These are phyloP conservation scores for Dalbergia cultrata DNA, from an alignment of 306 rosid species.

Conservation along the genomic window DNA sequence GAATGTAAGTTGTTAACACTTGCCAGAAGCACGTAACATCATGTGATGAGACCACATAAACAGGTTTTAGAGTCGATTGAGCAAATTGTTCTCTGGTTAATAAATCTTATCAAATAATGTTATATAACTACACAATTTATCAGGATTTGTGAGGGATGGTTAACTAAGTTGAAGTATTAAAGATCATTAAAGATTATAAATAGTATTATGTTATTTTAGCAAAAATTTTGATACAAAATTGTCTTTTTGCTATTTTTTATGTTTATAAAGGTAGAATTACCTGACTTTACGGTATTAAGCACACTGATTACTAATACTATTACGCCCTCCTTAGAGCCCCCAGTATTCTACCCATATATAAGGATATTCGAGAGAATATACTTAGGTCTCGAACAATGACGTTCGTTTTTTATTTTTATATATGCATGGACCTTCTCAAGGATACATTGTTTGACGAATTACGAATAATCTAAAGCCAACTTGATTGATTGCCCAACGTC, in stretches of 20 bases:
- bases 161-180: too few species aligned
- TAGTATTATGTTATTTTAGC: too few species aligned
- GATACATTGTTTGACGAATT: not conserved
- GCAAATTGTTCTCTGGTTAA: too few species aligned
- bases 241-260: too few species aligned
- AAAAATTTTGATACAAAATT: too few species aligned
- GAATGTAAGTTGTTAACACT: not conserved
- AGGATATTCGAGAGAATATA: conserved; percentile 1
- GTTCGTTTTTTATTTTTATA: not conserved
- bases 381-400: conserved; percentile 25
- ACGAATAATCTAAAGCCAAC: conserved; percentile 25
- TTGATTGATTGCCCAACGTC: not conserved
- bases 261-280: too few species aligned
- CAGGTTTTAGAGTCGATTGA: not conserved
- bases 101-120: too few species aligned
- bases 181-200: too few species aligned
- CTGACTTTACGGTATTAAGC: too few species aligned
- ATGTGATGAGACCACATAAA: conserved; percentile 19
- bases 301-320: not conserved
- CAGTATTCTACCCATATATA: too few species aligned
- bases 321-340: not conserved
- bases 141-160: too few species aligned
- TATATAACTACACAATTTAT: too few species aligned
- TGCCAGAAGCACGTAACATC: not conserved
- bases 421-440: not conserved